These are phyloP conservation scores for Pyrus betulifolia DNA, from an alignment of 306 rosid genomes.

Conservation along the genomic window DNA sequence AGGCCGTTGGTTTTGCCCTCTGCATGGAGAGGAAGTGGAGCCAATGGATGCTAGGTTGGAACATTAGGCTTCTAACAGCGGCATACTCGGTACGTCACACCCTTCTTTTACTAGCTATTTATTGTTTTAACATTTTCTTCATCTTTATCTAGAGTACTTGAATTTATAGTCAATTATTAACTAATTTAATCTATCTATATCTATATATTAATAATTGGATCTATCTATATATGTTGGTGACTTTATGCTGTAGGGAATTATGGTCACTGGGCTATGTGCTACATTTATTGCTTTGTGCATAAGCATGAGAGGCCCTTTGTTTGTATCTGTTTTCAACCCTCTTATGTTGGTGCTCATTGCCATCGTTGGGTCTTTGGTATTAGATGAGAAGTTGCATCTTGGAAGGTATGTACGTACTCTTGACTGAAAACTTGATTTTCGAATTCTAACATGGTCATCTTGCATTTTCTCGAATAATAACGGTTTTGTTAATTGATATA, in stretches of 20 bases:
- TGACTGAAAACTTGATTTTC: neutral
- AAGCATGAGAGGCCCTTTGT: constrained; percentile 46
- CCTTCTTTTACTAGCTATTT: neutral
- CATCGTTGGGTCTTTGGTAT: constrained; percentile 26
- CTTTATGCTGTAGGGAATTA: constrained; percentile 33
- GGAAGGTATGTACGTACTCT: constrained; percentile 37
- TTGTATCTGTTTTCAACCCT: constrained; percentile 44
- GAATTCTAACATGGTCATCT: neutral
- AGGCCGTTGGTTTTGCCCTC: constrained; percentile 17
- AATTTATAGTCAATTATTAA: neutral
- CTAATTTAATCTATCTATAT: neutral
- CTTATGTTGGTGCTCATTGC: constrained; percentile 42
- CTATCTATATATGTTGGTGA: neutral
- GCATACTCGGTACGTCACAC: constrained; percentile 38
- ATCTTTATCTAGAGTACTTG: neutral
- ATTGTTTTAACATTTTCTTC: neutral
- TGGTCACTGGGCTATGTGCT: constrained; percentile 28
- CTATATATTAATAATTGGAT: too few species aligned
- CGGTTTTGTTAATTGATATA: neutral
- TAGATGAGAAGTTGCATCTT: constrained; percentile 34
- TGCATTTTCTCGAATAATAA: neutral
- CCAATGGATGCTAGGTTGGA: constrained; percentile 20
- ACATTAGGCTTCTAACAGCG: constrained; percentile 42
- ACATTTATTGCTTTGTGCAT: constrained; percentile 29
- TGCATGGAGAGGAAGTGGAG: constrained; percentile 17